A percentile compares a stretch with the other conserved stretches of the same genome.
phyloP scores from a whole-genome alignment of 129 eudicot species.

The Lactuca sativa region DNA sequence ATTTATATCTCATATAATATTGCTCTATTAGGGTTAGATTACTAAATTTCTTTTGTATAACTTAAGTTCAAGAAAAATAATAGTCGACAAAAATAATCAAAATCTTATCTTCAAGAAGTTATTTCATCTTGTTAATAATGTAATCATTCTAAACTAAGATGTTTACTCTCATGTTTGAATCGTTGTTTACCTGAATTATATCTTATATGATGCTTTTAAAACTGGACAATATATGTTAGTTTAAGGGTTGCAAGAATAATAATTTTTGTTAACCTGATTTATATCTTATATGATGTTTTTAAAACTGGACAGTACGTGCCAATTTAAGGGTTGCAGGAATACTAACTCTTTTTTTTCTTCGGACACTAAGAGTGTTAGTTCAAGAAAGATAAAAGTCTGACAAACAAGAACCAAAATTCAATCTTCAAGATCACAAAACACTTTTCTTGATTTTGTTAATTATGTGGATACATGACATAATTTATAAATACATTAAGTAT shows the following conservation, averaged over 20 bases:
- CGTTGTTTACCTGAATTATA: neutral
- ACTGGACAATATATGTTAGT: too few relatives aligned
- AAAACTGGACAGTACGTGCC: too few relatives aligned
- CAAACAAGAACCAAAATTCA: constrained; percentile 21
- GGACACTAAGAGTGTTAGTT: constrained; percentile 5
- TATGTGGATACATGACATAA: constrained; percentile 11
- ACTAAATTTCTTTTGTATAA: too few relatives aligned
- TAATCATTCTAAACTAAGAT: neutral
- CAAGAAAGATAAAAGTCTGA: constrained; percentile 22
- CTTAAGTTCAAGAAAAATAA: neutral
- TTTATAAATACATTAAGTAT: neutral
- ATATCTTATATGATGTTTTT: too few relatives aligned
- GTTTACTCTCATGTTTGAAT: too few relatives aligned
- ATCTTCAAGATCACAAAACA: constrained; percentile 7
- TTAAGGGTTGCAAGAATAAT: too few relatives aligned
- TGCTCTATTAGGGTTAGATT: too few relatives aligned
- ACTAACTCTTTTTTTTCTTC: neutral
- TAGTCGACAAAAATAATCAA: too few relatives aligned
- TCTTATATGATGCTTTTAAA: too few relatives aligned
- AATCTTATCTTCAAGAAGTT: neutral
- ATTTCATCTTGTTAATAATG: constrained; percentile 19
- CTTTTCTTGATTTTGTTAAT: constrained; percentile 25
- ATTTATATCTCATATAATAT: too few relatives aligned
- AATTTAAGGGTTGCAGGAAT: too few relatives aligned
- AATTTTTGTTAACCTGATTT: neutral